phyloP scores from a whole-genome alignment of 345 rosid species.

The Camelina neglecta region DNA sequence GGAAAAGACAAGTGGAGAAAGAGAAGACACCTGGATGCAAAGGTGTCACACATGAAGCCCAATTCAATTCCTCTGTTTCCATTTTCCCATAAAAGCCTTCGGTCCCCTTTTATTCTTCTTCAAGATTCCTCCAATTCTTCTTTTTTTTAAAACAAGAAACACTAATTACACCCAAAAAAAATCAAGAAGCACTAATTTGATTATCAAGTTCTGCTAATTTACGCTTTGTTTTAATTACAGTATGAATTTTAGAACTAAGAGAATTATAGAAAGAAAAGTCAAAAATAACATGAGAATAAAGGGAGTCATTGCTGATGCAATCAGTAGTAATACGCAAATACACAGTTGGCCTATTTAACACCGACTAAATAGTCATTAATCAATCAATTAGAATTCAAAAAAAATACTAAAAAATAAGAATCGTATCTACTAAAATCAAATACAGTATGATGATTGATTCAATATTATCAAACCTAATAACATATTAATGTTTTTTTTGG shows the following conservation, averaged over 20 bases:
- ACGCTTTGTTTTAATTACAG: too few species aligned
- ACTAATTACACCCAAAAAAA: not conserved
- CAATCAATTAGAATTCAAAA: not conserved
- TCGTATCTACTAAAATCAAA: slow-evolving; percentile 31
- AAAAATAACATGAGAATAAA: slow-evolving; percentile 1
- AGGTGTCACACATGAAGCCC: slow-evolving; percentile 46
- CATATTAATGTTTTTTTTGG: not conserved
- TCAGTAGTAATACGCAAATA: not conserved
- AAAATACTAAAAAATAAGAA: not conserved
- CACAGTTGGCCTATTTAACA: slow-evolving; percentile 15
- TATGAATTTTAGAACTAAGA: not conserved
- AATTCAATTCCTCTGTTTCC: not conserved
- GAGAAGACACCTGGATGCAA: slow-evolving; percentile 31
- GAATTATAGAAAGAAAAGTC: slow-evolving; percentile 2
- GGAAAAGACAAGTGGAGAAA: slow-evolving; percentile 33
- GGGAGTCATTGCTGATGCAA: slow-evolving; percentile 16
- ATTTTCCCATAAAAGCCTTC: slow-evolving; percentile 21
- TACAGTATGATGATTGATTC: not conserved
- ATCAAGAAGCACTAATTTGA: not conserved
- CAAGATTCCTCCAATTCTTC: not conserved
- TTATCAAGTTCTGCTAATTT: not conserved
- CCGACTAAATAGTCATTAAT: slow-evolving; percentile 7
- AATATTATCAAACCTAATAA: not conserved
- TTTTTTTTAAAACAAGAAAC: not conserved
- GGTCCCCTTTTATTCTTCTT: not conserved